Evolutionary conservation across 139 green algal species (phyloP).

Genomic region (Haematococcus sp.): DNA sequence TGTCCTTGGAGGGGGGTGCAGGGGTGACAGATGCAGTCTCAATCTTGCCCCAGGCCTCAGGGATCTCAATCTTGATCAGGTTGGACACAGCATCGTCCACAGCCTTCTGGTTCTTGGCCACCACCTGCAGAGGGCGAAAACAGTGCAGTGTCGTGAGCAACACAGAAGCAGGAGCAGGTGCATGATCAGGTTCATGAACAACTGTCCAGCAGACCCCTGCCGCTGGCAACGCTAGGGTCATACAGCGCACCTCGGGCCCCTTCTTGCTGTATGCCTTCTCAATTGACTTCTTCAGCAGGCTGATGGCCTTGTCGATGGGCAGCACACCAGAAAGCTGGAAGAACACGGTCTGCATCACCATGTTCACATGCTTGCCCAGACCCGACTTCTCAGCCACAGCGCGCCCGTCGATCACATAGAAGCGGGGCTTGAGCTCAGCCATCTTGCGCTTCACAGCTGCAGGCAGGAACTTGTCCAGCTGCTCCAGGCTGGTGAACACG

Average conservation of each 20-base stretch:
- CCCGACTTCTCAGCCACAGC: slow-evolving; percentile 35
- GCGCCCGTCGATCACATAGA: slow-evolving; percentile 44
- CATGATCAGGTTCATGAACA: too few species aligned
- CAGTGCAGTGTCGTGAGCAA: neutral
- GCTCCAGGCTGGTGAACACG: slow-evolving; percentile 31
- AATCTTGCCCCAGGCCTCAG: slow-evolving; percentile 26
- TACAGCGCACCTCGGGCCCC: slow-evolving; percentile 40
- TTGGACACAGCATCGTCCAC: slow-evolving; percentile 45
- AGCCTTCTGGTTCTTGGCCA: slow-evolving; percentile 45
- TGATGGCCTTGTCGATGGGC: slow-evolving; percentile 47
- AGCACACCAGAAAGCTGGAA: slow-evolving; percentile 54
- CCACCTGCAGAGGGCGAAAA: slow-evolving; percentile 8
- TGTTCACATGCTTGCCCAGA: slow-evolving; percentile 61
- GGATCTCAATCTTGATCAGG: slow-evolving; percentile 40
- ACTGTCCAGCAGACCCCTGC: too few species aligned
- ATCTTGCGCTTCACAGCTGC: slow-evolving; percentile 29
- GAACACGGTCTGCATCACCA: slow-evolving; percentile 68
- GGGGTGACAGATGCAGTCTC: slow-evolving; percentile 2
- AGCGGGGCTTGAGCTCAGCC: slow-evolving; percentile 20
- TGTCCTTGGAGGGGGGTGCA: slow-evolving; percentile 6
- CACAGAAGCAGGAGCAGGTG: too few species aligned
- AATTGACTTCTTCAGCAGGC: slow-evolving; percentile 59
- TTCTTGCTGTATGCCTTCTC: slow-evolving; percentile 63
- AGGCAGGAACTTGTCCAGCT: slow-evolving; percentile 2
- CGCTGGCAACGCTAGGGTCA: neutral